These are phyloP conservation scores for Fusarium sp. DNA, from an alignment of 2,329 filamentous ascomycete genomes.

Conservation along the genomic window DNA sequence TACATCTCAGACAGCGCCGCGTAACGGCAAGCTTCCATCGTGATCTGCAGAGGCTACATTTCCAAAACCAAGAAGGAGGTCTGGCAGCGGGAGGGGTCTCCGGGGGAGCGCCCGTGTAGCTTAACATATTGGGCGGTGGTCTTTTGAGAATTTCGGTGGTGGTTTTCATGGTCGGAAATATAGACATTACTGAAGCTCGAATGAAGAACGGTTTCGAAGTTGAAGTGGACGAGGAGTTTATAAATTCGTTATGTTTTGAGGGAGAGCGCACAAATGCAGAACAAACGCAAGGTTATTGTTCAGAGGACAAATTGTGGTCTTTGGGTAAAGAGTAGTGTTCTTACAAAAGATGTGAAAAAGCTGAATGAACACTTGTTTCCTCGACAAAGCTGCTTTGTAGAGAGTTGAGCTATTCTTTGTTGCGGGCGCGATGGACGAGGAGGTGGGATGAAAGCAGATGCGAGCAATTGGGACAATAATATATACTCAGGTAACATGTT, in stretches of 20 bases:
- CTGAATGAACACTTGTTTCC: not conserved
- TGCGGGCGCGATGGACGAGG: not conserved
- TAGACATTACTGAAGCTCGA: not conserved
- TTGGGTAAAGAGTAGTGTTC: not conserved
- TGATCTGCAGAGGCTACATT: slow-evolving; percentile 47
- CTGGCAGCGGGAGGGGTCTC: not conserved
- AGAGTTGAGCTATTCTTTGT: slow-evolving; percentile 7
- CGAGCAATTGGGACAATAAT: not conserved
- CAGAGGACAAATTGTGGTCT: not conserved
- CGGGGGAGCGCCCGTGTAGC: slow-evolving; percentile 3
- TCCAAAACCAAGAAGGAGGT: slow-evolving; percentile 48
- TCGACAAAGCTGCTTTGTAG: slow-evolving; percentile 5
- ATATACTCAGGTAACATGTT: not conserved
- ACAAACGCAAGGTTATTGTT: not conserved
- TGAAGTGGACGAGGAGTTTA: not conserved
- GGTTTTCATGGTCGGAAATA: too few species aligned
- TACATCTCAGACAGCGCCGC: slow-evolving; percentile 24
- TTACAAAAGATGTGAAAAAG: not conserved
- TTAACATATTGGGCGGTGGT: not conserved
- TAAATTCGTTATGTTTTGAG: not conserved
- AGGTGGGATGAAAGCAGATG: not conserved
- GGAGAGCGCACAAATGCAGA: not conserved
- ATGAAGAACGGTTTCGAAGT: not conserved
- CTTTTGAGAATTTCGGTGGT: not conserved
- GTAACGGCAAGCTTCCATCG: slow-evolving; percentile 39